Evolutionary conservation across 768 basidiomycete species (phyloP), one percentile per base, ranked within the genome.

Genomic region (Boletus bicolor): DNA sequence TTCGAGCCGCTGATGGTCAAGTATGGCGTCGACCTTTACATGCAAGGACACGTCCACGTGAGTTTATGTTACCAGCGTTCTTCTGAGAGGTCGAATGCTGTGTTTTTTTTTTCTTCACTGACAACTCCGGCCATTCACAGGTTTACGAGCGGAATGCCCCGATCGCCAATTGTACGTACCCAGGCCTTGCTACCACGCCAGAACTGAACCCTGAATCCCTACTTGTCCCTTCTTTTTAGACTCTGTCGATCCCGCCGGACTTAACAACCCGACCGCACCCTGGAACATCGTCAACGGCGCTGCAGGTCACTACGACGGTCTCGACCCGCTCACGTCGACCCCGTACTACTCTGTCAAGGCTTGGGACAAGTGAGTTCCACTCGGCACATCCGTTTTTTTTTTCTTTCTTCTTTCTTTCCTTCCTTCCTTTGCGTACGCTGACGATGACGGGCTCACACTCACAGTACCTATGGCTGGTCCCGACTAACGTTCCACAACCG

Each of bases 1-100:
- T 68, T 68, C 39, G 68, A 68, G 44, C 68, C 67, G 26, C 30
- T 68, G 58, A 67, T 69, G 59, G n/a, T 69, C 44, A 69, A 68
- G 58, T 69, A 69, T n/a, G 68, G 61, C 35, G 65, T 69, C 26
- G 65, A 67, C 34, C 54, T 65, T 17, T 69, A 68, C 49, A 63
- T 68, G 67, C 65, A 69, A 30, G 67, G 68, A 41, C 67, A 68
- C 21, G 9, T 63, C 7, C 67, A 68, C 37, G 64, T 68, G 43
- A 35, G 66, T 48, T 32, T 28, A 6, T 28, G 0, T 28, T 28
- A 28, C 28, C 28, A 28, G 28, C 5, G 4, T 28, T 28, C 6
- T 6, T 28, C 28, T 28, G 28, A 4, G 28, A 4, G 28, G 28
- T 28, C 28, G 28, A 28, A 28, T 28, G 28, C 28, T 0, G 4